Evolutionary conservation across 441 rosid genomes (phyloP).

Genomic region (Raphanus hybrid): DNA sequence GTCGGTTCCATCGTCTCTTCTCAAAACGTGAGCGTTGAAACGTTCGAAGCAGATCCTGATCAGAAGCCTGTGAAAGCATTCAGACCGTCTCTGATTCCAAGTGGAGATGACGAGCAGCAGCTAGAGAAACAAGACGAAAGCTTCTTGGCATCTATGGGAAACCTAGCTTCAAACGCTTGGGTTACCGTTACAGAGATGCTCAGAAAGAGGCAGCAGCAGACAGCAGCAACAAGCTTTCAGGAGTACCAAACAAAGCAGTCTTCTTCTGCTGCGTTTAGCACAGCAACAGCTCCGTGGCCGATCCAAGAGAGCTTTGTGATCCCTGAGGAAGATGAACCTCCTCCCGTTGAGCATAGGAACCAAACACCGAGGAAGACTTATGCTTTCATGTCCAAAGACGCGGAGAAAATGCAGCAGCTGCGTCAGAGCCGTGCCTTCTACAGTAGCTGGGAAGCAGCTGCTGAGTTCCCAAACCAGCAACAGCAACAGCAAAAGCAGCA

Average conservation of each 20-base stretch:
- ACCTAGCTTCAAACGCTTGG: conserved; percentile 61
- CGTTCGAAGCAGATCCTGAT: conserved; percentile 42
- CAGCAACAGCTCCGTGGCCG: conserved; percentile 68
- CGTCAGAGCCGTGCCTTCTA: conserved; percentile 82
- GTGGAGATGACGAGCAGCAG: conserved; percentile 51
- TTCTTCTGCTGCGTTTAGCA: conserved; percentile 40
- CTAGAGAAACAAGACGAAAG: conserved; percentile 82
- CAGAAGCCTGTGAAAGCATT: conserved; percentile 65
- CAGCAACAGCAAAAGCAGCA: conserved; percentile 56
- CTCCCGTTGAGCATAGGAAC: conserved; percentile 77
- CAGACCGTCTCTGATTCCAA: conserved; percentile 90
- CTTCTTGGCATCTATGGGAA: conserved; percentile 67
- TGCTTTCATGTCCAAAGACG: conserved; percentile 92
- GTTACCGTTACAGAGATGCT: conserved; percentile 65
- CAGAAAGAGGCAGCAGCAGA: conserved; percentile 22
- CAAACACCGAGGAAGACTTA: conserved; percentile 88
- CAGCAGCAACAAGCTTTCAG: conserved; percentile 17
- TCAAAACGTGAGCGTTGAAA: conserved; percentile 58
- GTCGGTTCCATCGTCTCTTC: conserved; percentile 71
- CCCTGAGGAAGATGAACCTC: conserved; percentile 88
- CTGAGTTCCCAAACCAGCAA: conserved; percentile 62
- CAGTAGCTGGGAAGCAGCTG: conserved; percentile 76
- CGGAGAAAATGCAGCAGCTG: conserved; percentile 86
- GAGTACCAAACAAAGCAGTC: conserved; percentile 28
- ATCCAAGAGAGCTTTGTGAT: conserved; percentile 93